Base-by-base conservation (phyloP, 352 stramenopile genomes). In the Pythium apleroticum region DNA sequence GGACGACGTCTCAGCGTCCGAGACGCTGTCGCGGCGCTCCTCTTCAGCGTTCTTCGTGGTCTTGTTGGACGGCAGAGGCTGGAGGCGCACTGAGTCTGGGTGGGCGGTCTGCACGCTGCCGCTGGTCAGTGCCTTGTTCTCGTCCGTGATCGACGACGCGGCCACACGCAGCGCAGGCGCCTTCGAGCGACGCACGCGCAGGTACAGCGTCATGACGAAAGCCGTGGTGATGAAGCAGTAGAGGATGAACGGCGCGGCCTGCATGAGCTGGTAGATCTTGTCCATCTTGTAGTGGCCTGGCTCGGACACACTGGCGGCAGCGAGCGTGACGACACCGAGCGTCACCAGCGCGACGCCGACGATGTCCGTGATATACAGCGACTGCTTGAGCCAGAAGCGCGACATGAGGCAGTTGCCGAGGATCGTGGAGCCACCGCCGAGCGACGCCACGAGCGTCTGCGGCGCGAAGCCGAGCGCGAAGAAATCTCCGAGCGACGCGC, bases 341-440 rank as follows among this genome's bases (percentile, higher is more conserved):
- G 85, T 92, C 59, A 96, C 86, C 25, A 93, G 74, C 19, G 72
- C 62, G 12, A 94, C 86, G 54, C 87, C 87, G 19, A 85, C 56
- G 35, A 96, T 81, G 66, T 96, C 87, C 46, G 85, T 96, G 52
- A 91, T 76, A 71, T 94, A 94, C 31, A 96, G 63, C 62, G 76
- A 88, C 71, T 96, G 84, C 66, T 94, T 93, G 58, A 93, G 78
- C 84, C 84, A 94, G 65, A 93, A 94, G 75, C 84, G 87, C 35
- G 84, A 90, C 72, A 94, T 88, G 52, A 96, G 71, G 59, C 78
- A 86, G 68, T 96, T 96, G 65, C 80, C 87, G 12, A 96, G 59
- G 39, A 96, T 93, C 12, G 87, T 96, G 4, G 85, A 90, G 10
- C 87, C 87, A 20, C 87, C 87, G 31, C 85, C 85, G 1, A 95